Conservation (phyloP, 164 flowering plant species). For the Magnolia officinalis region DNA sequence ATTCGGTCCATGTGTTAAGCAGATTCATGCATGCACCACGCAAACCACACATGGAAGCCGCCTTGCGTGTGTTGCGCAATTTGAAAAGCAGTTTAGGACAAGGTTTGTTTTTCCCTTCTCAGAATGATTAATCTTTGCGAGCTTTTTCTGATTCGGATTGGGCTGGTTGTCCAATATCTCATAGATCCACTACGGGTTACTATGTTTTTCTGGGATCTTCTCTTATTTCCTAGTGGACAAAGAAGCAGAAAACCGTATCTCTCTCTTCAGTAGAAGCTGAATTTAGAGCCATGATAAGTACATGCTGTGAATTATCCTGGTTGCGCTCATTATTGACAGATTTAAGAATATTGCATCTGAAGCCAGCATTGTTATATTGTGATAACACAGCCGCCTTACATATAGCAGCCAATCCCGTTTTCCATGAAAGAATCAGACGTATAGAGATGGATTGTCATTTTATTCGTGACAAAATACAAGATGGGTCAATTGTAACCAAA, state of each 20-base stretch:
- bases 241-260: not conserved
- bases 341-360: too few relatives aligned
- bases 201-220: not conserved
- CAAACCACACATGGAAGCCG: not conserved
- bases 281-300: not conserved
- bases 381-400: too few relatives aligned
- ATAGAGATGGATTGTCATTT: too few relatives aligned
- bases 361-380: too few relatives aligned
- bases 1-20: too few relatives aligned
- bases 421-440: too few relatives aligned
- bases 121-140: too few relatives aligned
- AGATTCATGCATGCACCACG: not conserved
- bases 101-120: not conserved
- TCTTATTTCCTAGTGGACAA: not conserved
- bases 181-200: not conserved
- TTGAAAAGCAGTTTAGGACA: not conserved
- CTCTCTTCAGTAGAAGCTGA: not conserved
- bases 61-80: not conserved
- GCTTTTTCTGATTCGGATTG: too few relatives aligned
- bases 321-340: not conserved
- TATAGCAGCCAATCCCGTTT: too few relatives aligned
- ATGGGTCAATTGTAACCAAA: too few relatives aligned
- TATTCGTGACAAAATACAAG: too few relatives aligned
- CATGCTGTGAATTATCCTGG: slow-evolving; percentile 1
- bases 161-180: too few relatives aligned